Base-by-base conservation (phyloP, 169 alveolate genomes). In the Cryptosporidium sp. region DNA sequence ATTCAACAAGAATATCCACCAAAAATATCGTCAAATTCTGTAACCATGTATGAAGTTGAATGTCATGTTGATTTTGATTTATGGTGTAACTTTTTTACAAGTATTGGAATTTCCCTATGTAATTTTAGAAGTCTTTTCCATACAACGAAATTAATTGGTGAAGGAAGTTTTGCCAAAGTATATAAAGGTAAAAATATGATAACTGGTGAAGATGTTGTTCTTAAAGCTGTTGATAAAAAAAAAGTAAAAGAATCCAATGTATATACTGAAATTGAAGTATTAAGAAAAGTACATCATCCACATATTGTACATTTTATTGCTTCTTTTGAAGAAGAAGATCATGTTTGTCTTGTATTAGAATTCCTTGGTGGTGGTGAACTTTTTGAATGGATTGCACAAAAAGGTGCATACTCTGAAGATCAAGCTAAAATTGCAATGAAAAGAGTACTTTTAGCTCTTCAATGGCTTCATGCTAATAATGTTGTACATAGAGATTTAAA, bases 401-500 rank as follows among this genome's bases (percentile, higher is more conserved):
- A 94, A 84, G 96, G 96, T 48, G 95, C 95, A 35, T 95, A 95
- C 85, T 60, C 96, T 35, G 99, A 97, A 92, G 92, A 93, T 51
- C 93, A 95, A 70, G 97, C 97, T 16, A 93, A 93, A 65, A 93
- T 91, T 60, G 93, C 96, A 35, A 95, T 95, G 62, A 92, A 93
- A 67, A 95, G 95, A 75, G 94, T 96, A 61, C 84, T 97, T 39
- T 87, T 93, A 61, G 97, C 98, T 31, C 87, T 96, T n/a, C 93
- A 95, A 58, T 95, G 96, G 89, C 94, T 96, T 60, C 98, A 96
- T 92, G 80, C 94, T 10, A 94, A 93, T 72, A 96, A 96, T 26
- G 94, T 97, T 31, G 95, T 96, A 45, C 98, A 97, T 92, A 84
- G 98, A 42, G 99, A 97, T 92, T 92, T 97, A 58, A 97, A 97